Evolutionary conservation across 345 rosid species (phyloP), one percentile per base, ranked within the genome.

Genomic region (Adansonia digitata): DNA sequence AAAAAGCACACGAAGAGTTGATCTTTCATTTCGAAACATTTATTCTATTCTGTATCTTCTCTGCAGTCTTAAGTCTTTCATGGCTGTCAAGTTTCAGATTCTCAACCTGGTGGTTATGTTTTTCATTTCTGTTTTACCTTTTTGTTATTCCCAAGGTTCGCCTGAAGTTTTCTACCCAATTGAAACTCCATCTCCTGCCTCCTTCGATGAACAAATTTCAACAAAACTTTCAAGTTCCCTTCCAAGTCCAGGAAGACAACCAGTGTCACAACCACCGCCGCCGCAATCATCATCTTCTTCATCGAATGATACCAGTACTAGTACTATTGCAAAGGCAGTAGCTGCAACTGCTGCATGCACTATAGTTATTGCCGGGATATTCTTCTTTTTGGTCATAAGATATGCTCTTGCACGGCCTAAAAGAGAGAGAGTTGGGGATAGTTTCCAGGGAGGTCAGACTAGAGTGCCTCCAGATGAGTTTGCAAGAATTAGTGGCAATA

Each of bases 331-430:
- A 0, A 89, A 77, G 79, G 94, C 94, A 37, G 91, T 91, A 3
- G 88, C 77, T 15, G 88, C 78, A 53, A 91, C 95, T 0, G 97
- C 94, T 0, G 94, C 84, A 4, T 76, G 81, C 78, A 87, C 95
- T n/a, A 15, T 88, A 29, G 82, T 85, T 17, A 24, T 88, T 0
- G 94, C 91, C 0, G 82, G 48, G 15, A 24, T 78, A 26, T 72
- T 94, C 67, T 91, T 94, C 88, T 77, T 88, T 35, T 79, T 83
- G 1, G 60, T 89, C 5, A 81, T 73, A 45, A 87, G 76, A 75
- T 84, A 76, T 53, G 35, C 81, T 14, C 14, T 79, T 13, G 83
- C 76, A 0, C 75, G 79, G 51, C 83, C 90, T n/a, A 63, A 77
- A 77, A 87, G 76, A 51, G 86, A 71, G 65, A 76, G 79, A 45